Base-by-base conservation (phyloP, 495 filamentous ascomycete species). In the Aspergillus olivimuriae region DNA sequence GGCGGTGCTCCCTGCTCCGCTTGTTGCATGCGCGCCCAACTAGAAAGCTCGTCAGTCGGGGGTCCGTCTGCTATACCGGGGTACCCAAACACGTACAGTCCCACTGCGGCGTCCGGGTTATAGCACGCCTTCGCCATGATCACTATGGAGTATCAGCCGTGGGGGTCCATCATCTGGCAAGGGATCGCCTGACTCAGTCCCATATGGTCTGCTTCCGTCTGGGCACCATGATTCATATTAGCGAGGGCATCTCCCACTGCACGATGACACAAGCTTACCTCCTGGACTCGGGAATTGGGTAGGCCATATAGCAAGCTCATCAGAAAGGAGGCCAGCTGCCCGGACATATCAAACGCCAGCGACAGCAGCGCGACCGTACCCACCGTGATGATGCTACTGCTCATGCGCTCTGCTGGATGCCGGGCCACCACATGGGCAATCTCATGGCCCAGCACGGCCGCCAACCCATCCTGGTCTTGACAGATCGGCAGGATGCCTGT, bases 371-470 rank as follows among this genome's bases (percentile, higher is more conserved):
- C 69, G 1, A 80, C 60, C 10, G 81, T 47, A 1, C 75, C 70
- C 4, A 79, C 58, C 5, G 80, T 60, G 17, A 83, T 57, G n/a
- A 83, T 62, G 14, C 66, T 67, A 41, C 77, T 70, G 42, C 77
- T 84, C 74, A 94, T 75, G 8, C 81, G 68, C 64, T 97, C 91
- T 2, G 75, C 86, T 0, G 77, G 65, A 52, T 97, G 91, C 28
- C 81, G 80, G 1, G 89, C 89, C 1, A 95, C 68, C 28, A 87
- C 86, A 57, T 97, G 91, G n/a, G 88, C 87, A 46, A 97, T 94
- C 67, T 96, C 91, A 59, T 97, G 91, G 4, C 87, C 87, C 6
- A 96, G 66, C 1, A 96, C 85, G 2, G 88, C 78, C 11, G 91
- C 91, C 14, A 96, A 64, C 1, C 84, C 86, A 51, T 86, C 76